Base-by-base conservation (phyloP, 345 rosid genomes). In the Gossypioides kirkii region DNA sequence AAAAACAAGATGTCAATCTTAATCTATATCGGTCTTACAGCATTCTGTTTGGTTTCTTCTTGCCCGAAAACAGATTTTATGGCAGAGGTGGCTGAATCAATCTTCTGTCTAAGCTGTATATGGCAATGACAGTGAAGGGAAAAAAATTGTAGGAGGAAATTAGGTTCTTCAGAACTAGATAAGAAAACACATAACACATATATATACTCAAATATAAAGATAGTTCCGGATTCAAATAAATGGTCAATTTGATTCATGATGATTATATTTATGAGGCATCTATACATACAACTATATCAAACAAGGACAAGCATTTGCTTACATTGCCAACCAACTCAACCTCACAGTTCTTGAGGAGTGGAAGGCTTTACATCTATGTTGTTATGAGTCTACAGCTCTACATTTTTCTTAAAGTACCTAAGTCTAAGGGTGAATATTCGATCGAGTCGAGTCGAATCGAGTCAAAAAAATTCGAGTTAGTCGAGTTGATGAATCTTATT, bases 61-160 rank as follows among this genome's bases (percentile, higher is more conserved):
- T 88, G 91, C 50, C 99, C 96, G 79, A 95, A 91, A 72, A 92
- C 97, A 46, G 93, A 89, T 87, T 92, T 95, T 82, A 95, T 91
- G 18, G 99, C 97, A 79, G 94, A 91, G 74, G 99, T 92, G 32
- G 99, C 98, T 14, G 97, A 87, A 53, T 90, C 62, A 80, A 95
- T 88, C 82, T 91, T 92, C 84, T 92, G 91, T 77, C 80, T 95
- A 75, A 95, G 98, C 99, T 95, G 96, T 69, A 83, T 73, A 62
- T 47, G 28, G 62, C 17, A 61, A 71, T 2, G 38, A 6, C 42
- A 59, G 61, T 3, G 28, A 26, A 61, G 59, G 41, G 41, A 69
- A 60, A 26, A 8, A 47, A 46, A 65, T 18, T 42, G 11, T 10
- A 32, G 16, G 18, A 38, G 23, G 41, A 62, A 38, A 3, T 20